Evolutionary conservation across 2,329 filamentous ascomycete genomes (phyloP), one percentile per base, ranked within the genome.

Genomic region (Pseudocercospora ulei): DNA sequence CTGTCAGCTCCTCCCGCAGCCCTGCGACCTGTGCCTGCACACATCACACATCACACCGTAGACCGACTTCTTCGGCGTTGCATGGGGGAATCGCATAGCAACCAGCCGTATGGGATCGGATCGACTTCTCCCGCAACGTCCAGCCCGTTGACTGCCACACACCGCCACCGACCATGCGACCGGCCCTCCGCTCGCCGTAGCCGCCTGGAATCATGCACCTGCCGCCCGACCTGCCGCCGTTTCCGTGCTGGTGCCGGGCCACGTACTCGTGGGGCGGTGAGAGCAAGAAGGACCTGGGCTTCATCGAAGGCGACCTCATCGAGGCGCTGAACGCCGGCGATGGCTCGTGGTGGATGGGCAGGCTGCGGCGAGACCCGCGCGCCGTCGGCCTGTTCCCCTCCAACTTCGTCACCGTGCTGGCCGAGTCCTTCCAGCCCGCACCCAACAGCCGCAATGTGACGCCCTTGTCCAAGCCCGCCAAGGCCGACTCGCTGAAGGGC

Each of bases 241-340:
- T 63, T 39, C 60, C 60, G 7, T 63, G 60, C 54, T 63, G 60
- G 60, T 60, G 58, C 47, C 57, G 54, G 40, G 60, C 60, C 3
- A 60, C 61, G n/a, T 63, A 62, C 41, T 62, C 60, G 18, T 63
- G 59, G 59, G 60, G 60, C 27, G 60, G 60, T 39, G 60, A 63
- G 78, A 88, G 82, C 14, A 93, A 93, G 68, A 78, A 82, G 61
- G 90, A 98, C 60, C 72, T 98, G 41, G 90, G 90, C 9, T 98
- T 98, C 63, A 82, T 98, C 52, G 90, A 98, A 63, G 90, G 90
- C 48, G 90, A 98, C 64, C 65, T 98, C 51, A 98, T 98, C 61
- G 90, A 98, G 73, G 95, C 88, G 58, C 71, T 98, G 37, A 98
- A 98, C 61, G 90, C 90, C 12, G 90, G 90, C 48, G 90, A 98